Base-by-base conservation (phyloP, 495 filamentous ascomycete genomes). In the Neurospora sp. region DNA sequence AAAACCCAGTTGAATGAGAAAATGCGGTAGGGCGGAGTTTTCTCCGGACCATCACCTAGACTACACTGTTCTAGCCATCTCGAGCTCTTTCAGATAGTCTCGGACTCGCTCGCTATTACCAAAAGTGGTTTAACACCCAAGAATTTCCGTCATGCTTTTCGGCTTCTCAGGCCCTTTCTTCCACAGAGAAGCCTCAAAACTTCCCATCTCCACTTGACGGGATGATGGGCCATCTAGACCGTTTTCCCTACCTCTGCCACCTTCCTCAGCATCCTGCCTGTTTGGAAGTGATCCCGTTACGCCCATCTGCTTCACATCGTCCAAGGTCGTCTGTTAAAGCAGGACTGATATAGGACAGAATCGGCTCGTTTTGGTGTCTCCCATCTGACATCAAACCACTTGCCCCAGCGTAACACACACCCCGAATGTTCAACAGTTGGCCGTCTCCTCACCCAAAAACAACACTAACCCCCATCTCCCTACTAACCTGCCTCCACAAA, bases 381-480 rank as follows among this genome's bases (percentile, higher is more conserved):
- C 42, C 46, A 54, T 54, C 23, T 20, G 20, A 49, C 44, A 49
- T 49, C 44, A 49, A 49, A 49, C 44, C 18, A 8, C 2, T 49
- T 49, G 10, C n/a, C n/a, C n/a, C 46, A 35, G 35, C 35, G 35
- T 0, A 23, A 54, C 20, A 54, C 46, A 20, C 46, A 54, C n/a
- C n/a, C 42, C 42, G n/a, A n/a, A 46, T 35, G 35, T 35, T 35
- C 35, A 35, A 35, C 35, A 35, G 35, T 35, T 35, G 35, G 35
- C 35, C 37, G 37, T 54, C 42, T 46, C 46, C 46, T 42, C 71
- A 77, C 37, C 76, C 76, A 75, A 77, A 75, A 70, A 76, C 74
- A 70, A 76, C 37, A 69, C 73, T 77, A 38, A 77, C 74, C 70
- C 74, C 74, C 74, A 76, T 74, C 76, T 76, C 74, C 71, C 71